Evolutionary conservation across 1,139 yeast genomes (phyloP).

Genomic region (Protomyces inundatus): DNA sequence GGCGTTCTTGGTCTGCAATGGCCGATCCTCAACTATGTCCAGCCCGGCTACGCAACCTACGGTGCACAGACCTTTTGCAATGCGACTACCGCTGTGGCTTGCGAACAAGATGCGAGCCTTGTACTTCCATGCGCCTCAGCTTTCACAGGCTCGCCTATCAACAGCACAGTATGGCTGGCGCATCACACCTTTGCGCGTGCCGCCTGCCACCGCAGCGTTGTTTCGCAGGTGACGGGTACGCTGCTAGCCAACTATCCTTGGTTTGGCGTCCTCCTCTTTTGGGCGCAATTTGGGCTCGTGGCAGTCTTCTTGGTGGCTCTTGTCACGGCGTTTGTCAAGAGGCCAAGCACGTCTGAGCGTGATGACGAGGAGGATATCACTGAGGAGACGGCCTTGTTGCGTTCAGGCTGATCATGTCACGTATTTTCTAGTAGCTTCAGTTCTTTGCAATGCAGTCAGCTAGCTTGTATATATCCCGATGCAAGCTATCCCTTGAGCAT

Average conservation of each 20-base stretch:
- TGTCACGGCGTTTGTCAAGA: conserved; percentile 29
- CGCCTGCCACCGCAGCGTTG: conserved; percentile 31
- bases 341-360: conserved; percentile 28
- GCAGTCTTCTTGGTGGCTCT: conserved; percentile 30
- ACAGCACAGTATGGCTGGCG: not conserved
- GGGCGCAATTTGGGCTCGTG: conserved; percentile 32
- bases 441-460: no score
- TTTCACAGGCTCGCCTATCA: not conserved
- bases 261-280: conserved; percentile 31
- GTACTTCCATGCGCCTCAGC: conserved; percentile 3
- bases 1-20: conserved; percentile 32
- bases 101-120: conserved; percentile 30
- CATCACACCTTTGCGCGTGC: not conserved
- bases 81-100: conserved; percentile 30
- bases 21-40: conserved; percentile 30
- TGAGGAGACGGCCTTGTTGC: conserved; percentile 25
- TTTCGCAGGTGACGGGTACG: conserved; percentile 31
- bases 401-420: not conserved
- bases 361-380: conserved; percentile 27
- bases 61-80: conserved; percentile 33
- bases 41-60: conserved; percentile 33
- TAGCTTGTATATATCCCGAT: no score
- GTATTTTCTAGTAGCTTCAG: no score
- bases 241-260: conserved; percentile 31
- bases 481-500: no score